These are phyloP conservation scores for Turritis glabra DNA, from an alignment of 345 rosid species.

Conservation along the genomic window DNA sequence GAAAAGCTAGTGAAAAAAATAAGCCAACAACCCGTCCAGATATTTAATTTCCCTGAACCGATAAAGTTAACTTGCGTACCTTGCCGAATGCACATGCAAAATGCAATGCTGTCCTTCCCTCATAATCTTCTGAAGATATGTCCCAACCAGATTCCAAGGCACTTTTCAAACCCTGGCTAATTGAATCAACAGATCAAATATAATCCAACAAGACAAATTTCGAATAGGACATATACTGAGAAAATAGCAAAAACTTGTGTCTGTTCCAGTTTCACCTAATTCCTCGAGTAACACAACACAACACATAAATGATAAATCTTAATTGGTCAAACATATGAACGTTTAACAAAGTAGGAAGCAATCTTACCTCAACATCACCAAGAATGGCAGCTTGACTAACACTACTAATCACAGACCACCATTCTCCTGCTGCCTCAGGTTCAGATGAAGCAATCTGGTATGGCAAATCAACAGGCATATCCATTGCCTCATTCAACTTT, in stretches of 20 bases:
- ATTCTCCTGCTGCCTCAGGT: no score
- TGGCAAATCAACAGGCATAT: no score
- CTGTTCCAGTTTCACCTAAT: neutral
- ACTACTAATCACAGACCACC: no score
- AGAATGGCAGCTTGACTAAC: constrained; percentile 86
- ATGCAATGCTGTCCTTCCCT: constrained; percentile 97
- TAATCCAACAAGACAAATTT: neutral
- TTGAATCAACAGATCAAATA: constrained; percentile 16
- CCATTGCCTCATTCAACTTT: no score
- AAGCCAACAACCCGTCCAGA: no score
- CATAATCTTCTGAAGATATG: constrained; percentile 94
- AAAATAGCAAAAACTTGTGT: neutral
- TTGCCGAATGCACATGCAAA: constrained; percentile 98
- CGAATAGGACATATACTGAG: neutral
- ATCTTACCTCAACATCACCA: constrained; percentile 87
- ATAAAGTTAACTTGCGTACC: no score
- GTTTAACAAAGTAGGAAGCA: neutral
- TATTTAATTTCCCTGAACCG: no score
- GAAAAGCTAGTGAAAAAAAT: no score
- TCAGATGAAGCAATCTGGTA: no score
- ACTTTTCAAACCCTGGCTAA: constrained; percentile 69
- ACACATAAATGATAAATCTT: neutral
- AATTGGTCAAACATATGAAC: constrained; percentile 1
- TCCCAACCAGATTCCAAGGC: constrained; percentile 84
- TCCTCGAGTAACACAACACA: neutral